These are phyloP conservation scores for Straminergon stramineum DNA, from an alignment of 225 moss, liverwort and hornwort genomes.

Conservation along the genomic window DNA sequence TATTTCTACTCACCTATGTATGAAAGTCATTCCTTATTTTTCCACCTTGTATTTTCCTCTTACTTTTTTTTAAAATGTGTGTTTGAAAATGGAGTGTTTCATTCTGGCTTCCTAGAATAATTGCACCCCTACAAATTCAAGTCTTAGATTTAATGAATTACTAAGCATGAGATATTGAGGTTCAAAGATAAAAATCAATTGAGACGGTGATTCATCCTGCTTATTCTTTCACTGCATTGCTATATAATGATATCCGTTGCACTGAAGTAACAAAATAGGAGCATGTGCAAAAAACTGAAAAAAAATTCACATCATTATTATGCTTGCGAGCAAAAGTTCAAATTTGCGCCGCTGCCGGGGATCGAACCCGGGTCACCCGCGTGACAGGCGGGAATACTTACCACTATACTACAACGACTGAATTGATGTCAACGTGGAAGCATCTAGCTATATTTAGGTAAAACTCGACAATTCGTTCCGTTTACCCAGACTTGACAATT, in stretches of 20 bases:
- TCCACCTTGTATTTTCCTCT: too few relatives aligned
- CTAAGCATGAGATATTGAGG: not conserved
- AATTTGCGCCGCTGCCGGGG: constrained; percentile 57
- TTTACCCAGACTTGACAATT: accelerated
- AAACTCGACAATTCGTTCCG: too few relatives aligned
- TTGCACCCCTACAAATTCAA: not conserved
- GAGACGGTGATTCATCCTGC: too few relatives aligned
- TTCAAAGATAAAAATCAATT: too few relatives aligned
- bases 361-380: constrained; percentile 94
- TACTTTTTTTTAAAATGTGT: too few relatives aligned
- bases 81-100: not conserved
- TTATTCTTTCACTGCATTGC: not conserved
- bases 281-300: too few relatives aligned
- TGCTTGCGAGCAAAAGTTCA: accelerated
- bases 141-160: not conserved
- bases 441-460: not conserved
- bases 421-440: accelerated
- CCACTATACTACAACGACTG: constrained; percentile 83
- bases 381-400: constrained; percentile 90
- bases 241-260: not conserved
- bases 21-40: not conserved
- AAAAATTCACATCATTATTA: too few relatives aligned
- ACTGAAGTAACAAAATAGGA: not conserved
- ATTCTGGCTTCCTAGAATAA: too few relatives aligned
- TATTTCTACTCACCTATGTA: not conserved